Evolutionary conservation across 768 basidiomycete genomes (phyloP), one percentile per base, ranked within the genome.

Genomic region (Suillus fuscotomentosus): DNA sequence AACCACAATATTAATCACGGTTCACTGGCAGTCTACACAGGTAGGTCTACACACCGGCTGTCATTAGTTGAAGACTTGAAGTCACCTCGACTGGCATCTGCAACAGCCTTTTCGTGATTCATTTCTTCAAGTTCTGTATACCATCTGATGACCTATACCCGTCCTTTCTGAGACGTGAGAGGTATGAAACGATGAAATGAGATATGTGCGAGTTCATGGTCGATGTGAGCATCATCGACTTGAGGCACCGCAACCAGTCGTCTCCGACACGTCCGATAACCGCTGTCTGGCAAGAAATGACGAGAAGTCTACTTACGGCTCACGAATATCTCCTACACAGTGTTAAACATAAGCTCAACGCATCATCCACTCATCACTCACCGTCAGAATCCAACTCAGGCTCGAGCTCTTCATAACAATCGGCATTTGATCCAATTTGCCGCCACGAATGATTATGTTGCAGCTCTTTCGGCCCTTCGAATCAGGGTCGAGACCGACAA

Each of bases 301-400:
- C 0, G 89, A 84, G 1, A 94, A 70, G 75, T 94, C 90, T 9
- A 92, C 82, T 71, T 93, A 90, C 4, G 89, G 89, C 64, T 92
- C 91, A 0, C 81, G 72, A 15, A 85, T 80, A 9, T 83, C 86
- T 4, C 90, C 90, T 89, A 66, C 15, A 38, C 10, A 0, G 6
- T 14, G 3, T 48, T 13, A 8, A 17, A 15, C 8, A 42, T 36
- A 48, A 48, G 31, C 41, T 5, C 27, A 56, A 60, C 48, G 8
- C 31, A 50, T 11, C 60, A 47, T 39, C 5, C 22, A 22, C 51
- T 27, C 6, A 42, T 10, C 17, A 69, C 80, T 27, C 69, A 89
- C 91, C 91, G 73, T 92, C 89, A 2, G 88, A 87, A 70, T 84
- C 87, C 31, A 91, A 76, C 68, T 89, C 86, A 3, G 86, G 86